Conservation (phyloP, 208 protist species). For the Phytomonas sp. region DNA sequence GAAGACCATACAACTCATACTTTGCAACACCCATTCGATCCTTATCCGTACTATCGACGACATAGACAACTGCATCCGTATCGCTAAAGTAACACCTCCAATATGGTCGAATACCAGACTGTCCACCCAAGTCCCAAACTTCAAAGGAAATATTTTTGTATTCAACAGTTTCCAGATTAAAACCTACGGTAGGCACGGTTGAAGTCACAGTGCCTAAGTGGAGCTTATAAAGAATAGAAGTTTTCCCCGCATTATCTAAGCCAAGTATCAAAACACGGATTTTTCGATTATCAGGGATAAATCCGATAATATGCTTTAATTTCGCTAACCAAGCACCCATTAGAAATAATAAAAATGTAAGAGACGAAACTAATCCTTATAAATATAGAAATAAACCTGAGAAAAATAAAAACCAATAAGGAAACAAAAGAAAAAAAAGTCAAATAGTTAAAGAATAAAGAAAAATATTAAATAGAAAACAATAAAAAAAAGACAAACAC, state of each 20-base stretch:
- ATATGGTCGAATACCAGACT: constrained; percentile 94
- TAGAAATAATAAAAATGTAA: constrained; percentile 6
- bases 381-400: constrained; percentile 8
- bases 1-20: constrained; percentile 78
- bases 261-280: constrained; percentile 93
- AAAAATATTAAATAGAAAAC: constrained; percentile 10
- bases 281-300: constrained; percentile 76
- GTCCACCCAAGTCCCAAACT: constrained; percentile 97
- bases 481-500: constrained; percentile 11
- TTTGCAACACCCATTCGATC: constrained; percentile 87
- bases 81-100: constrained; percentile 97
- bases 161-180: constrained; percentile 96
- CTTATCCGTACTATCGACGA: constrained; percentile 91
- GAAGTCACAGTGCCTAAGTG: constrained; percentile 96
- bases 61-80: constrained; percentile 91
- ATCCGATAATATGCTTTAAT: constrained; percentile 36
- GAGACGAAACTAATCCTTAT: constrained; percentile 1
- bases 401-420: constrained; percentile 6
- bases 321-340: constrained; percentile 65
- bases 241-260: constrained; percentile 96
- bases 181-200: constrained; percentile 96
- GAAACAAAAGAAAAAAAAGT: constrained; percentile 7
- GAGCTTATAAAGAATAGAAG: constrained; percentile 97
- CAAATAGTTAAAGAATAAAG: neutral
- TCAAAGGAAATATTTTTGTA: constrained; percentile 98